These are phyloP conservation scores for Chlorencoelia australis DNA, from an alignment of 2,329 filamentous ascomycete genomes.

Conservation along the genomic window DNA sequence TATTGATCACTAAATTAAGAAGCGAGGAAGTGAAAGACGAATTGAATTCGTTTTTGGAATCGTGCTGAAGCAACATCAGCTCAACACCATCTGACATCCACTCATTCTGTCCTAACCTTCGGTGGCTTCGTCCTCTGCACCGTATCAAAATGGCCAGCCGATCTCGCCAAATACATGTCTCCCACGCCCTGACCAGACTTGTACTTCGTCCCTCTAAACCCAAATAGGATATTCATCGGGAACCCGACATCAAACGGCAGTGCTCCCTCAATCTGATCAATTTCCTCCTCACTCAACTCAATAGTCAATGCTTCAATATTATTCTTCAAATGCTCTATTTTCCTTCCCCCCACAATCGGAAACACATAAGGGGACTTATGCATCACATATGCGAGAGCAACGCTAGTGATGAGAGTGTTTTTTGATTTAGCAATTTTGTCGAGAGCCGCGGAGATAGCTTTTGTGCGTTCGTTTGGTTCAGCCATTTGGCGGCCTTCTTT, in stretches of 20 bases:
- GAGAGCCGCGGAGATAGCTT: constrained; percentile 42
- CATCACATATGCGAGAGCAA: constrained; percentile 48
- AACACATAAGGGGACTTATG: constrained; percentile 46
- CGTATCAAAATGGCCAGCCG: no score
- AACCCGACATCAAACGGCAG: not conserved
- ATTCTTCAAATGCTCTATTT: constrained; percentile 44
- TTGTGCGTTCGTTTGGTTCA: constrained; percentile 29
- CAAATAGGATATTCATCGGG: no score
- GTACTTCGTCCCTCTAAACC: no score
- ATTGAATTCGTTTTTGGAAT: no score
- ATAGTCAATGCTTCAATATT: constrained; percentile 45
- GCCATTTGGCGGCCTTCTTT: constrained; percentile 22
- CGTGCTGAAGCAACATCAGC: no score
- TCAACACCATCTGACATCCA: no score
- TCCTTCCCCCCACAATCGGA: constrained; percentile 47
- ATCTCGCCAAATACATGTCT: no score
- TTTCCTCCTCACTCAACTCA: constrained; percentile 40
- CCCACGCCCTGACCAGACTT: no score
- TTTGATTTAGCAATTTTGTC: constrained; percentile 48
- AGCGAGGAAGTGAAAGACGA: no score
- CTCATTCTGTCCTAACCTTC: no score
- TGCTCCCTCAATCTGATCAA: constrained; percentile 39
- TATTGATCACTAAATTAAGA: no score
- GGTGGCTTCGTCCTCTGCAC: no score
- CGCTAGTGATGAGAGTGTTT: constrained; percentile 38